Base-by-base conservation (phyloP, 108 stramenopile species). In the Skeletonema marinoi region DNA sequence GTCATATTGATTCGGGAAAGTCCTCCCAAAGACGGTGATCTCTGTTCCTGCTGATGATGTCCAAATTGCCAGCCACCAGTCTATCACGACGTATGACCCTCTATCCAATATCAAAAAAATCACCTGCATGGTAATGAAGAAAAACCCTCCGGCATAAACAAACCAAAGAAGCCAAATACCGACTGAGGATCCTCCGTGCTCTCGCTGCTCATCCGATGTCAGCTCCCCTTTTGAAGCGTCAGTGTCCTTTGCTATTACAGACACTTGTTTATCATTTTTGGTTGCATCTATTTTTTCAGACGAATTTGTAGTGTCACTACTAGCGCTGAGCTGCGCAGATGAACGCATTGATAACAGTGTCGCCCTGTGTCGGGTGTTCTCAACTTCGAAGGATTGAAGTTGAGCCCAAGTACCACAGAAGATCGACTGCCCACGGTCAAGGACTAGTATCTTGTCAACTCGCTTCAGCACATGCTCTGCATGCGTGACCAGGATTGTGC, bases 61-160 rank as follows among this genome's bases (percentile, higher is more conserved):
- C 97, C 97, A 97, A 1, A 51, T 32, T 13, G 96, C 93, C 3
- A 97, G 79, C 90, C 94, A 96, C 71, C 67, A 90, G 74, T 97
- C 97, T 4, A 82, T 88, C 4, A 87, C 88, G 9, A 97, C 89
- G 71, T 92, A 97, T 1, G 75, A 62, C 13, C 78, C 74, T 25
- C 97, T 90, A 84, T 97, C 97, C 50, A 97, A 42, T 0, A 67
- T 51, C 75, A 97, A 73, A 30, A 86, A 71, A 9, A 90, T 25
- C 11, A 93, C 48, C 21, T 86, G 78, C 0, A 71, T 16, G 2
- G 78, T 17, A 6, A 91, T 48, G 56, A 92, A 97, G 13, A 29
- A 61, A 36, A 60, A 30, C 1, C 96, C 92, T 21, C 96, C 96
- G 3, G 96, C 93, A 59, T 76, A 80, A 61, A 81, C 65, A 75